phyloP scores from a whole-genome alignment of 257 asterid species.

The Forsythia viridissima region DNA sequence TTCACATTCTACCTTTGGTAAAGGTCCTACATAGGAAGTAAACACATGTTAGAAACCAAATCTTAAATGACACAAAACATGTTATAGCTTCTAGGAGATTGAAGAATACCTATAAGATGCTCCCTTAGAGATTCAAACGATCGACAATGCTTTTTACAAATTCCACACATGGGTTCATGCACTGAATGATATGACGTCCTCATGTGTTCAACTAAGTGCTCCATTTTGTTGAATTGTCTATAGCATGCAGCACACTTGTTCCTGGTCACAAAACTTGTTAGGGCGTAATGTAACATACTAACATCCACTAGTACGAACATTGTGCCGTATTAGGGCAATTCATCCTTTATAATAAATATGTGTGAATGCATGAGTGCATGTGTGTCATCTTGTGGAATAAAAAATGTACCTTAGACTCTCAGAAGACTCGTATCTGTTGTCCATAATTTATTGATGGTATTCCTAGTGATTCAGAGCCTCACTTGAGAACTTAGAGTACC shows the following conservation, averaged over 20 bases:
- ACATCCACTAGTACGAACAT: neutral
- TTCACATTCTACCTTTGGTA: conserved; percentile 93
- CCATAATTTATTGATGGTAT: conserved; percentile 43
- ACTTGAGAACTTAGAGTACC: conserved; percentile 30
- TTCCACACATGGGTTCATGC: conserved; percentile 82
- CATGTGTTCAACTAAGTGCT: conserved; percentile 92
- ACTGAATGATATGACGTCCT: conserved; percentile 73
- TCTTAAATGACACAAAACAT: conserved; percentile 4
- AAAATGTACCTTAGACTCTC: conserved; percentile 48
- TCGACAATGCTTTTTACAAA: conserved; percentile 82
- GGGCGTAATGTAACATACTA: neutral
- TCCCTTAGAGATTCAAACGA: conserved; percentile 91
- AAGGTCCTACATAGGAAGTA: conserved; percentile 56
- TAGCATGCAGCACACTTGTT: conserved; percentile 94
- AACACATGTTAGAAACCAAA: conserved; percentile 12
- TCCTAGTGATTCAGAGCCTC: conserved; percentile 9
- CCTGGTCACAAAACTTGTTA: conserved; percentile 43
- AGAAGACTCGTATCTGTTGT: conserved; percentile 53
- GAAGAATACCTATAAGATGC: conserved; percentile 76
- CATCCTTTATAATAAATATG: neutral
- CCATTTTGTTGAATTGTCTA: conserved; percentile 85
- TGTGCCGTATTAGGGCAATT: neutral
- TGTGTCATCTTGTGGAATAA: conserved; percentile 11
- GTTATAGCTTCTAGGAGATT: neutral
- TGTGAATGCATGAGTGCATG: neutral